Evolutionary conservation across 1,284 basidiomycete genomes (phyloP).

Genomic region (Takashimella koratensis): DNA sequence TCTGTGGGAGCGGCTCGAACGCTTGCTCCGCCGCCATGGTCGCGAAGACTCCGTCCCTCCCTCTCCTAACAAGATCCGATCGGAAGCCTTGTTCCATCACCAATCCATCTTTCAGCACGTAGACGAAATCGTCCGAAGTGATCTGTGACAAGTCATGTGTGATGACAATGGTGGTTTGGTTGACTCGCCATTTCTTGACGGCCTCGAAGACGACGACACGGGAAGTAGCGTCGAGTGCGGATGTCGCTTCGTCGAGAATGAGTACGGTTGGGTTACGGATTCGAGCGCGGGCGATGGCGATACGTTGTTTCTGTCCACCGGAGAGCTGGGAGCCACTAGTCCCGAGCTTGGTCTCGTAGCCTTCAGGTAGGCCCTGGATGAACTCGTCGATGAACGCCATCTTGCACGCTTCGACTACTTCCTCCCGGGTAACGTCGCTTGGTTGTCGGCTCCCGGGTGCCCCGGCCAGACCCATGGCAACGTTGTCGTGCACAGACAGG

Average conservation of each 20-base stretch:
- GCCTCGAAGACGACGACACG: constrained; percentile 85
- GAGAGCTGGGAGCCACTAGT: constrained; percentile 90
- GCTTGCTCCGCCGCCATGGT: constrained; percentile 48
- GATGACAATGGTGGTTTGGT: constrained; percentile 91
- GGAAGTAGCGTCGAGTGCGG: constrained; percentile 85
- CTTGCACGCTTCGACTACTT: constrained; percentile 78
- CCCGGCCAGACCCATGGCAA: constrained; percentile 71
- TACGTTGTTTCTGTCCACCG: constrained; percentile 69
- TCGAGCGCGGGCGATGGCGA: constrained; percentile 94
- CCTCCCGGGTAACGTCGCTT: constrained; percentile 58
- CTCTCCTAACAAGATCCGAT: constrained; percentile 59
- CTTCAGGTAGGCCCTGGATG: constrained; percentile 72
- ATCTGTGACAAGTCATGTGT: constrained; percentile 93
- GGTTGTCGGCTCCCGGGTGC: constrained; percentile 39
- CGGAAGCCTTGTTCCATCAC: constrained; percentile 90
- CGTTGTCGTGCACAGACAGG: constrained; percentile 80
- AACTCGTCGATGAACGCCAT: constrained; percentile 86
- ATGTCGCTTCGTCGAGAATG: constrained; percentile 88
- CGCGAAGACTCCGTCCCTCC: constrained; percentile 48
- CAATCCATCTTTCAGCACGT: constrained; percentile 76
- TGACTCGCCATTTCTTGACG: constrained; percentile 73
- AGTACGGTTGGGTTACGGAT: constrained; percentile 91
- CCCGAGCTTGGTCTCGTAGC: constrained; percentile 91
- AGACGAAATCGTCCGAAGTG: constrained; percentile 73
- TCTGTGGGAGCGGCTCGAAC: constrained; percentile 34